Evolutionary conservation across 495 filamentous ascomycete species (phyloP), one percentile per base, ranked within the genome.

Genomic region (Staphylotrichum longicolle): DNA sequence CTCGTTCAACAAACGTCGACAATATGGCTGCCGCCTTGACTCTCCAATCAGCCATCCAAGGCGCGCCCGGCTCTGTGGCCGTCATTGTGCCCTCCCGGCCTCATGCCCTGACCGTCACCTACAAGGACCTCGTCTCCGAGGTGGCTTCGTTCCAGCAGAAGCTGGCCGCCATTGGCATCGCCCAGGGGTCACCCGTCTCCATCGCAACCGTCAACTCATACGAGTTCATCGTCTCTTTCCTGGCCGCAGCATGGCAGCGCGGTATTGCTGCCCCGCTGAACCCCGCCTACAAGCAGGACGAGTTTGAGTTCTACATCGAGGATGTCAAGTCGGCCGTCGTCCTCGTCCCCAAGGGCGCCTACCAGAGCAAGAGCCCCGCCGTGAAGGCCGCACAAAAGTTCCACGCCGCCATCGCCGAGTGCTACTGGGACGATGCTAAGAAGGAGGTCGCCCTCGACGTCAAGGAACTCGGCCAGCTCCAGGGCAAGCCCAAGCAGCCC

Each of bases 261-360:
- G 86, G 78, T 33, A 88, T 91, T 63, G 90, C 90, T 27, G 90
- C 90, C 5, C 90, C 90, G 4, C 77, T 94, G 55, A 93, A 93
- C 74, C 84, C 89, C 27, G 87, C 84, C 34, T 93, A 94, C 76
- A 92, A 91, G 76, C 88, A 93, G 68, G 85, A 86, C 34, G 90
- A 93, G 71, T 92, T 93, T 69, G 89, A 93, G 72, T 93, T 94
- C 75, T 94, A 92, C 72, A 91, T 93, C 64, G 86, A 90, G 41
- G 90, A 94, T 72, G 80, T 94, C 65, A 88, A 82, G 66, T 90
- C 89, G 9, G 86, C 85, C 42, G 74, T 93, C 47, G 82, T 88
- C 5, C 78, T 93, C 45, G 86, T 93, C 9, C 88, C 90, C 4
- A 76, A 78, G 56, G 90, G 88, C 12, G 84, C 87, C 14, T 88